Evolutionary conservation across 2,329 filamentous ascomycete genomes (phyloP), one percentile per base, ranked within the genome.

Genomic region (Nothomitra cinnamomea): DNA sequence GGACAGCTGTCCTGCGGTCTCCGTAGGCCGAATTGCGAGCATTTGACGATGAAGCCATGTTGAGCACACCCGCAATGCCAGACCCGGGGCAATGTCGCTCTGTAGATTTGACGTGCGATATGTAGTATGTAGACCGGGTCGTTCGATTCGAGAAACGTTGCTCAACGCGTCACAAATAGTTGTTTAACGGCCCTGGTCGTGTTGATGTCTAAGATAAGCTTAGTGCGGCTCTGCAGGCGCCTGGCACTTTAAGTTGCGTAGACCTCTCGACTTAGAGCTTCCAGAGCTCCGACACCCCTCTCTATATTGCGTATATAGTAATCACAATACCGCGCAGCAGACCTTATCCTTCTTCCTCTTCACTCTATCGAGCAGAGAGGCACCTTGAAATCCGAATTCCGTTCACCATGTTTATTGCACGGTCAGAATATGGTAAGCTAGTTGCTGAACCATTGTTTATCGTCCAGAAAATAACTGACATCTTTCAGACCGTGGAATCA

Each of bases 351-450:
- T 32, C 28, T 32, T 32, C 28, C 10, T 32, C 5, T 32, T n/a
- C n/a, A n/a, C n/a, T n/a, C n/a, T 32, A 32, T 32, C 28, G 28
- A 32, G 10, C 28, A 32, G 10, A 4, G 28, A 32, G 28, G 28
- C 10, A 10, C 10, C 28, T 32, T 32, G 28, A 70, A 70, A 60
- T 66, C 69, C 71, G 10, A 35, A 35, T 28, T 10, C 24, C 17
- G 17, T 73, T 67, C 78, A 87, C 74, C 64, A 95, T 95, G 92
- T 98, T 98, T 80, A 96, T 98, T 80, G 89, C 92, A 79, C 87
- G 92, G 75, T 96, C 90, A 69, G 92, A 98, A 90, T 98, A 98
- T 76, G 92, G 90, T 92, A 78, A 75, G 83, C 68, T 65, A 54
- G 60, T 55, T 58, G 58, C 57, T 53, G 58, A 58, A 59, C 57